Percentiles rank a stretch among this genome's conserved stretches.
phyloP scores from a whole-genome alignment of 2,329 filamentous ascomycete genomes.

The Xylariaceae sp. region DNA sequence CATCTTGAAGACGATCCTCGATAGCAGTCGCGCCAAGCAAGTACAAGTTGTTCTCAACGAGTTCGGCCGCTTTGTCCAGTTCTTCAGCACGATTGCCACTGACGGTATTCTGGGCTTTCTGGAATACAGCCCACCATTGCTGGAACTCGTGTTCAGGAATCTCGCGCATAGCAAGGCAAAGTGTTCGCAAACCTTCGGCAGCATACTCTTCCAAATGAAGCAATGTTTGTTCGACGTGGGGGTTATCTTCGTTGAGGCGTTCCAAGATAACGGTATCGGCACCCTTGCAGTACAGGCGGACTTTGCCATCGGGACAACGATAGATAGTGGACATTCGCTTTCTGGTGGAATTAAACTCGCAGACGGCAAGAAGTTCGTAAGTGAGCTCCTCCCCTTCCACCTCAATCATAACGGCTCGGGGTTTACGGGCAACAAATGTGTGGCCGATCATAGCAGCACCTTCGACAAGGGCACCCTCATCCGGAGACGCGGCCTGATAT shows the following conservation, averaged over 20 bases:
- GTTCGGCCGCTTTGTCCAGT: slow-evolving; percentile 91
- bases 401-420: slow-evolving; percentile 79
- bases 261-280: slow-evolving; percentile 97
- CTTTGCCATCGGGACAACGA: slow-evolving; percentile 91
- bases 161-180: slow-evolving; percentile 93
- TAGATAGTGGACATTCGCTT: slow-evolving; percentile 99
- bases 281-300: slow-evolving; percentile 91
- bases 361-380: slow-evolving; percentile 92
- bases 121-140: slow-evolving; percentile 83
- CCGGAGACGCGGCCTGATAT: slow-evolving; percentile 95
- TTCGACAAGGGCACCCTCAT: slow-evolving; percentile 94
- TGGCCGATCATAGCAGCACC: slow-evolving; percentile 84
- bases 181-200: slow-evolving; percentile 87
- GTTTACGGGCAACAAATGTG: slow-evolving; percentile 85
- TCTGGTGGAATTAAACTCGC: slow-evolving; percentile 96
- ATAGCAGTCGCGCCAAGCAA: slow-evolving; percentile 94
- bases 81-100: slow-evolving; percentile 90
- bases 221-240: slow-evolving; percentile 82
- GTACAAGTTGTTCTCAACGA: slow-evolving; percentile 89
- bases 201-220: slow-evolving; percentile 98
- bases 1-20: slow-evolving; percentile 93
- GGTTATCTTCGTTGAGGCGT: slow-evolving; percentile 76
- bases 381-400: slow-evolving; percentile 69
- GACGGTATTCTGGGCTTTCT: slow-evolving; percentile 84
- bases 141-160: slow-evolving; percentile 83